Conservation (phyloP, 1,139 yeast species). For the Debaryomyces nepalensis region DNA sequence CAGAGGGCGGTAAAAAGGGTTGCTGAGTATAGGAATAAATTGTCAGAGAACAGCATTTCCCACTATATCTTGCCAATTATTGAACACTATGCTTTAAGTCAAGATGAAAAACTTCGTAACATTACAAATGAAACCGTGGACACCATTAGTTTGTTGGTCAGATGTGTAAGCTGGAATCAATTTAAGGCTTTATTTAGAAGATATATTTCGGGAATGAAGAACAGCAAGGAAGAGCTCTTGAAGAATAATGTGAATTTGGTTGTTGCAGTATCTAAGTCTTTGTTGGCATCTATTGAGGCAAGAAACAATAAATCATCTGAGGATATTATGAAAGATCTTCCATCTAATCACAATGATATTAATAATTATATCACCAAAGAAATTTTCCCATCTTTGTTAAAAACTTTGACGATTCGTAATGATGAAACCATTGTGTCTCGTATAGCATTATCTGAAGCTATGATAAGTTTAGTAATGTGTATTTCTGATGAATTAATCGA, state of each 20-base stretch:
- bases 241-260: conserved; percentile 66
- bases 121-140: conserved; percentile 74
- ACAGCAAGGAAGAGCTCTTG: conserved; percentile 53
- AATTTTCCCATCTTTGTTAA: conserved; percentile 64
- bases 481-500: conserved; percentile 61
- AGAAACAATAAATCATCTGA: conserved; percentile 17
- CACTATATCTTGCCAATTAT: conserved; percentile 84
- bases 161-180: conserved; percentile 76
- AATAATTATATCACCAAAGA: conserved; percentile 61
- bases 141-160: conserved; percentile 63
- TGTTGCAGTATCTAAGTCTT: conserved; percentile 64
- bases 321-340: conserved; percentile 31
- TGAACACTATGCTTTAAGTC: conserved; percentile 72
- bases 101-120: conserved; percentile 68
- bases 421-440: conserved; percentile 80
- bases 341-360: conserved; percentile 47
- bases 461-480: conserved; percentile 70
- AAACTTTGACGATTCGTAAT: conserved; percentile 63
- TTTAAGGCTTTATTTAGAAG: conserved; percentile 76
- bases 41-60: conserved; percentile 66
- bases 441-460: conserved; percentile 81
- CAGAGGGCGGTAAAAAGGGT: conserved; percentile 78
- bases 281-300: conserved; percentile 33
- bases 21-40: conserved; percentile 38
- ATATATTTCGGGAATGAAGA: conserved; percentile 60